These are phyloP conservation scores for Sapria himalayana DNA, from an alignment of 345 rosid species.

Conservation along the genomic window DNA sequence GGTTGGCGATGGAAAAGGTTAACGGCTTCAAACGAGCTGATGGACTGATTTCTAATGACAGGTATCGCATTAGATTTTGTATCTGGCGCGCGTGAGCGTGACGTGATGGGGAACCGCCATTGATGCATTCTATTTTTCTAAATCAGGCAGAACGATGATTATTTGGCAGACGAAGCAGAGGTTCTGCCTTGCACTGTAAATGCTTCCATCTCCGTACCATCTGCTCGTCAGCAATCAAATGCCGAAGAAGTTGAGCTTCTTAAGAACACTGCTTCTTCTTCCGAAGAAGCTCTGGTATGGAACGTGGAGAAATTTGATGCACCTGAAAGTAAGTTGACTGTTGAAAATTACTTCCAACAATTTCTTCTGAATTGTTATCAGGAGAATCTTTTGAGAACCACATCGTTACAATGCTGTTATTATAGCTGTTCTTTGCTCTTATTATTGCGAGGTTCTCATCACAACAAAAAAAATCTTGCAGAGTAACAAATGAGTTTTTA, in stretches of 20 bases:
- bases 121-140: slow-evolving; percentile 11
- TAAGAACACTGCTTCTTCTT: slow-evolving; percentile 18
- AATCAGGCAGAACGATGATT: slow-evolving; percentile 28
- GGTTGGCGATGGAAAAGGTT: slow-evolving; percentile 24
- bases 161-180: slow-evolving; percentile 17
- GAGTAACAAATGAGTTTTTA: too few species aligned
- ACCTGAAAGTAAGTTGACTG: slow-evolving; percentile 44
- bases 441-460: too few species aligned
- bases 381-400: too few species aligned
- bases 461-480: too few species aligned
- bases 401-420: too few species aligned
- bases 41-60: slow-evolving; percentile 18
- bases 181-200: slow-evolving; percentile 17
- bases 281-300: slow-evolving; percentile 23
- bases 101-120: too few species aligned
- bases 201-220: slow-evolving; percentile 14
- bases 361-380: too few species aligned
- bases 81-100: too few species aligned
- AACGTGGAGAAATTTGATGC: slow-evolving; percentile 40
- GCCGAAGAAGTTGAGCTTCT: slow-evolving; percentile 14
- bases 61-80: too few species aligned
- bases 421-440: too few species aligned
- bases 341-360: too few species aligned
- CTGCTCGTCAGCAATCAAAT: slow-evolving; percentile 13
- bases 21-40: slow-evolving; percentile 14